Conservation (phyloP, 2,329 filamentous ascomycete species). For the Xylaria sp. region DNA sequence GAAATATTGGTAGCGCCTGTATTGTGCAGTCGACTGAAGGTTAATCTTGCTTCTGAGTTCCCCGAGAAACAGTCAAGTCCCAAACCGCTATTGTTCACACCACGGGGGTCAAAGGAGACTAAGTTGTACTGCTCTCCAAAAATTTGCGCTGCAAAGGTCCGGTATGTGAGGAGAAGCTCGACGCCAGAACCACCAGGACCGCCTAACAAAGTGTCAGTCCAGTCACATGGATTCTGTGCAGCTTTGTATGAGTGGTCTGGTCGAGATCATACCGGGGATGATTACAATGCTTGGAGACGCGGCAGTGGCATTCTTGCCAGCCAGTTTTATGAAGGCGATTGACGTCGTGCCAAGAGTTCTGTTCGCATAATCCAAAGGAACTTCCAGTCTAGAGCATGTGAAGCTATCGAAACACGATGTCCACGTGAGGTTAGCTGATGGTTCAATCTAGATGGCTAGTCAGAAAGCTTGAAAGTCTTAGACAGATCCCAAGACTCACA, state of each 20-base stretch:
- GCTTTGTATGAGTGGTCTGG: constrained; percentile 1
- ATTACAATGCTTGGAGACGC: constrained; percentile 45
- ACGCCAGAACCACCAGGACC: constrained; percentile 53
- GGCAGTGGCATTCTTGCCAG: constrained; percentile 47
- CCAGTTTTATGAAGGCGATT: constrained; percentile 47
- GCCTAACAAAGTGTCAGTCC: constrained; percentile 42
- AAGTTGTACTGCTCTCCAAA: constrained; percentile 55
- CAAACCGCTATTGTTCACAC: constrained; percentile 50
- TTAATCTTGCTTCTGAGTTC: constrained; percentile 43
- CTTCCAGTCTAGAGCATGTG: constrained; percentile 46
- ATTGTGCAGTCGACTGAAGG: constrained; percentile 42
- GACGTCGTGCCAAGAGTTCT: constrained; percentile 43
- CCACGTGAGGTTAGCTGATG: constrained; percentile 49
- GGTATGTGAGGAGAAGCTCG: constrained; percentile 43
- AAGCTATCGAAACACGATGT: constrained; percentile 48
- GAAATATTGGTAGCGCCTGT: constrained; percentile 46
- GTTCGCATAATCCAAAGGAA: constrained; percentile 48
- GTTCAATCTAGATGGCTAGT: constrained; percentile 41
- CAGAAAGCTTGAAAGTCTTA: constrained; percentile 30
- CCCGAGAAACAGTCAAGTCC: constrained; percentile 47
- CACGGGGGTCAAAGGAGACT: constrained; percentile 55
- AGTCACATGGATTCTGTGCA: constrained; percentile 5
- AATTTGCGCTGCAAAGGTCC: constrained; percentile 39
- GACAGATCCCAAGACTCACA: constrained; percentile 26
- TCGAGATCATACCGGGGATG: constrained; percentile 42